Evolutionary conservation across 495 filamentous ascomycete genomes (phyloP).

Genomic region (Tirmania nivea): DNA sequence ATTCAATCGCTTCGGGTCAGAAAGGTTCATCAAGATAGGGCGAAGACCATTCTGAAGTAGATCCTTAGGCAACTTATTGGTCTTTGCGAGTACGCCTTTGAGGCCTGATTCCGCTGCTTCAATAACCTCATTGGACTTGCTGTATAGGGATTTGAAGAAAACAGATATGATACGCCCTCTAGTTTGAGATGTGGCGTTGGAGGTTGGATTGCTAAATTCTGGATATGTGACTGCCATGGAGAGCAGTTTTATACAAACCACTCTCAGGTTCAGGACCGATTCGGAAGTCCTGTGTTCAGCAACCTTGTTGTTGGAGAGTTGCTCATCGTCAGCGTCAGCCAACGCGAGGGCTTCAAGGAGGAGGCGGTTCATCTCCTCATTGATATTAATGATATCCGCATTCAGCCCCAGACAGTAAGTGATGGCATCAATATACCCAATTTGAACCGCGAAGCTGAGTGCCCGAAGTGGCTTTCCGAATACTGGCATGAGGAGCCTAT

Average conservation of each 20-base stretch:
- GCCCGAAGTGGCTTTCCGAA: slow-evolving; percentile 88
- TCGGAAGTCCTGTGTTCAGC: slow-evolving; percentile 79
- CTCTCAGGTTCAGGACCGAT: slow-evolving; percentile 72
- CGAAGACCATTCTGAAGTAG: slow-evolving; percentile 81
- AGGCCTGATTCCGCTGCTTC: slow-evolving; percentile 81
- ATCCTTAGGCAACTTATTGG: slow-evolving; percentile 85
- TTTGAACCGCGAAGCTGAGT: slow-evolving; percentile 76
- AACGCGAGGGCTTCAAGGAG: slow-evolving; percentile 81
- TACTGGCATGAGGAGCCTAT: slow-evolving; percentile 63
- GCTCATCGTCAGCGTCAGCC: slow-evolving; percentile 83
- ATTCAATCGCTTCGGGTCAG: slow-evolving; percentile 76
- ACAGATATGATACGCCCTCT: slow-evolving; percentile 72
- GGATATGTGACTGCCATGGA: slow-evolving; percentile 81
- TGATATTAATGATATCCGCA: slow-evolving; percentile 67
- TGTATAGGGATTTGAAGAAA: slow-evolving; percentile 95
- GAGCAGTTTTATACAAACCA: slow-evolving; percentile 79
- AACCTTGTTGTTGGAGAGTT: slow-evolving; percentile 51
- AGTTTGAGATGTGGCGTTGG: slow-evolving; percentile 25
- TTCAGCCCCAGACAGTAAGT: slow-evolving; percentile 77
- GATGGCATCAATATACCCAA: slow-evolving; percentile 94
- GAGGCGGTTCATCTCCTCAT: slow-evolving; percentile 70
- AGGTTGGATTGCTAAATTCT: slow-evolving; percentile 50
- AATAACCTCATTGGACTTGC: slow-evolving; percentile 71
- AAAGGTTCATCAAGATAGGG: slow-evolving; percentile 84
- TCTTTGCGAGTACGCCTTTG: slow-evolving; percentile 61